These are phyloP conservation scores for Gossypium thurberi DNA, from an alignment of 345 rosid genomes.

Conservation along the genomic window DNA sequence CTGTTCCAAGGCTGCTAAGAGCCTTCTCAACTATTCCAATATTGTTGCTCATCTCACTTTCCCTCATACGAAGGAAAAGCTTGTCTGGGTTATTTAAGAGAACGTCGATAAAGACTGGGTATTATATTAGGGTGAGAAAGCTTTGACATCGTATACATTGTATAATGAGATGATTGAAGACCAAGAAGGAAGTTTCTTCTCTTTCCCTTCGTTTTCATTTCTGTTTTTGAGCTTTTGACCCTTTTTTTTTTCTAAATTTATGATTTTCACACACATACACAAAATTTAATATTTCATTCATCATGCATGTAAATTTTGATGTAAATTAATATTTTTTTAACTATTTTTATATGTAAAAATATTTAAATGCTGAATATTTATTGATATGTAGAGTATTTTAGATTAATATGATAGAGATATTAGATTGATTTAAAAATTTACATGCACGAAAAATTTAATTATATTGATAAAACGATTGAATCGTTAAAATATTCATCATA, in stretches of 20 bases:
- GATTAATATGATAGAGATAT: no score
- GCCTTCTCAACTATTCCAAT: slow-evolving; percentile 42
- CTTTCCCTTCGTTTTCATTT: not conserved
- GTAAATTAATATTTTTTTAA: no score
- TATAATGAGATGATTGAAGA: not conserved
- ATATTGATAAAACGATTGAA: no score
- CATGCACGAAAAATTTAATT: no score
- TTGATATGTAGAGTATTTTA: no score
- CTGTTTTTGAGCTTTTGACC: not conserved
- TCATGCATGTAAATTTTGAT: no score
- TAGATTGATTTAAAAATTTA: no score
- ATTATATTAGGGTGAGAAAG: not conserved
- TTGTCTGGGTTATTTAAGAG: not conserved
- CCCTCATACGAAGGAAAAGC: not conserved
- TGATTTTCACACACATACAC: not conserved
- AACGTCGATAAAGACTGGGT: not conserved
- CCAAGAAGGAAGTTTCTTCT: not conserved
- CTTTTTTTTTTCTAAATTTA: not conserved
- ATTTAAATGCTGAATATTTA: no score
- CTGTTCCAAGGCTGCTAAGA: slow-evolving; percentile 69
- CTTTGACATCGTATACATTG: not conserved
- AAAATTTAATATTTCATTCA: no score
- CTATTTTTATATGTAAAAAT: no score
- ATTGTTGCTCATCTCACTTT: slow-evolving; percentile 19
- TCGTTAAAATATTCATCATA: no score